Evolutionary conservation across 2,329 filamentous ascomycete species (phyloP).

Genomic region (Bipolaris victoriae): DNA sequence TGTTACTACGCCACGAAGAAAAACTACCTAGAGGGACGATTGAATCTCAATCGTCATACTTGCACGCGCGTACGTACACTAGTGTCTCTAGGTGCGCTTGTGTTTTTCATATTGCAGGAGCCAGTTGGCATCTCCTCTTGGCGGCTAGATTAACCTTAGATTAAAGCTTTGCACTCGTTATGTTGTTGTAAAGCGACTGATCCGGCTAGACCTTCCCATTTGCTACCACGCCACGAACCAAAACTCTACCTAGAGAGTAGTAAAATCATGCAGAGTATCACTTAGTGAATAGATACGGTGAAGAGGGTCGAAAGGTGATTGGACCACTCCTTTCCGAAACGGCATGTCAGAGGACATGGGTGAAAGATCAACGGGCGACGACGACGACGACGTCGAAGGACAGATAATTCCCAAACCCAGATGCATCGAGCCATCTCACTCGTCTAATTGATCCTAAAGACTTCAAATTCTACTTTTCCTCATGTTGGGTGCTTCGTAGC

Average conservation of each 20-base stretch:
- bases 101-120: no score
- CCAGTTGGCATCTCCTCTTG: no score
- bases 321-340: background rate
- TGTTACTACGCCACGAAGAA: no score
- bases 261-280: background rate
- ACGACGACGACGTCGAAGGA: constrained; percentile 4
- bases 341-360: background rate
- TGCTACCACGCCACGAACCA: background rate
- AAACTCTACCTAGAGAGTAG: background rate
- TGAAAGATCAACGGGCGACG: background rate
- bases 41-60: no score
- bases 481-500: background rate
- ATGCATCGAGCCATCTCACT: constrained; percentile 9
- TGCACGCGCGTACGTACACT: no score
- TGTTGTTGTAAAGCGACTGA: no score
- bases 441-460: background rate
- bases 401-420: background rate
- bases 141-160: no score
- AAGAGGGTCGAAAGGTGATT: background rate
- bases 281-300: background rate
- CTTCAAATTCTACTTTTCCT: background rate
- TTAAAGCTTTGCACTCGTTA: no score
- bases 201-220: no score
- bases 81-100: no score
- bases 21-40: no score